These are phyloP conservation scores for Agastache rugosa DNA, from an alignment of 257 asterid species.

Conservation along the genomic window DNA sequence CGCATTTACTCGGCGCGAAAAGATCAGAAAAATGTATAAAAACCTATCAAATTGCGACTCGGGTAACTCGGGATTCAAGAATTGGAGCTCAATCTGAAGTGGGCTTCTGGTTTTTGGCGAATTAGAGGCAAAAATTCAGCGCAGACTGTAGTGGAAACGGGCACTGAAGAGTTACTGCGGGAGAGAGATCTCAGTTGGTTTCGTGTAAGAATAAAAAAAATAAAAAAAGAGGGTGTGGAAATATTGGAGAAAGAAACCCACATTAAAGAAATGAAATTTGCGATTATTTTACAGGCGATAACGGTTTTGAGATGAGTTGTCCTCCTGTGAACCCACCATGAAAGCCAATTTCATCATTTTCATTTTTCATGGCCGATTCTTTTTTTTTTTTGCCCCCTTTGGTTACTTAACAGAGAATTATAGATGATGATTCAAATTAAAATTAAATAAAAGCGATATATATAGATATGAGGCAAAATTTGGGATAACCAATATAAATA, in stretches of 20 bases:
- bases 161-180: constrained; percentile 18
- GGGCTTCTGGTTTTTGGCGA: neutral
- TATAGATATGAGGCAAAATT: too few relatives aligned
- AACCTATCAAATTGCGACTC: constrained; percentile 15
- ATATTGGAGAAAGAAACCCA: neutral
- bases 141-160: constrained; percentile 30
- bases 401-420: neutral
- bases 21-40: neutral
- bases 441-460: too few relatives aligned
- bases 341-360: neutral
- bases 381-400: neutral
- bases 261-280: neutral
- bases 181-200: constrained; percentile 39
- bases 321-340: neutral
- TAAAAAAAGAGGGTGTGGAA: neutral
- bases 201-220: neutral
- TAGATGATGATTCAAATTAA: neutral
- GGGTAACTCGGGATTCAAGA: constrained; percentile 17
- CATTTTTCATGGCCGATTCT: constrained; percentile 6
- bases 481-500: too few relatives aligned
- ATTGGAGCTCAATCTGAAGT: constrained; percentile 26
- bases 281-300: constrained; percentile 8
- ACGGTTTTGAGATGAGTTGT: constrained; percentile 2
- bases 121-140: neutral
- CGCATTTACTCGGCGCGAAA: constrained; percentile 51